Percentiles rank a stretch among this genome's conserved stretches.
phyloP scores from a whole-genome alignment of 352 stramenopile species.

The Phytophthora europaea region DNA sequence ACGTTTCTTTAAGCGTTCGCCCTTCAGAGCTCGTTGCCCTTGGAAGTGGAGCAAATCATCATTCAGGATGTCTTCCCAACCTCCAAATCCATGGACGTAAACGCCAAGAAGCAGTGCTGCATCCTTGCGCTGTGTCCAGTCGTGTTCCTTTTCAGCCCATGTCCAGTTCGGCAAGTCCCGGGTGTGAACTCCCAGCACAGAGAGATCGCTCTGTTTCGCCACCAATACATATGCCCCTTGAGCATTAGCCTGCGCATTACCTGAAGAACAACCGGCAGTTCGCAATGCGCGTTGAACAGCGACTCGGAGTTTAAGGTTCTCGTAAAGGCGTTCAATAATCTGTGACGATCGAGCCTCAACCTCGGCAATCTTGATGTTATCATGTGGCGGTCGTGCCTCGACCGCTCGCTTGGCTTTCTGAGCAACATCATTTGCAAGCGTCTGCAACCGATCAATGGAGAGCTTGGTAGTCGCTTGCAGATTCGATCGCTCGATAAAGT shows the following conservation, averaged over 20 bases:
- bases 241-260: constrained; percentile 44
- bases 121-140: constrained; percentile 85
- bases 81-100: constrained; percentile 88
- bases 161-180: constrained; percentile 77
- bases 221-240: constrained; percentile 82
- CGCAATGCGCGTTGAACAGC: constrained; percentile 82
- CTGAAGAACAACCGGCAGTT: constrained; percentile 51
- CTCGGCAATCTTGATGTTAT: constrained; percentile 81
- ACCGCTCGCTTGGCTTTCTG: constrained; percentile 61
- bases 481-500: constrained; percentile 78
- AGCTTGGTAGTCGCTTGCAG: constrained; percentile 65
- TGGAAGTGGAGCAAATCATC: constrained; percentile 85
- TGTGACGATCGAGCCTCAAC: constrained; percentile 81
- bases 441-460: constrained; percentile 59
- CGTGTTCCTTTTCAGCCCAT: constrained; percentile 86
- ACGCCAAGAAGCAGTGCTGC: constrained; percentile 83
- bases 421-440: constrained; percentile 73
- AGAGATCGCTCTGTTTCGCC: constrained; percentile 75
- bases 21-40: constrained; percentile 83
- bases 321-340: constrained; percentile 85
- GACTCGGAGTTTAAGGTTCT: constrained; percentile 88
- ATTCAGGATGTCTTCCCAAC: constrained; percentile 89
- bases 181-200: constrained; percentile 64
- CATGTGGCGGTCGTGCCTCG: constrained; percentile 63
- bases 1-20: constrained; percentile 87